Conservation (phyloP, 805 yeast genomes). For the Candida boleticola region DNA sequence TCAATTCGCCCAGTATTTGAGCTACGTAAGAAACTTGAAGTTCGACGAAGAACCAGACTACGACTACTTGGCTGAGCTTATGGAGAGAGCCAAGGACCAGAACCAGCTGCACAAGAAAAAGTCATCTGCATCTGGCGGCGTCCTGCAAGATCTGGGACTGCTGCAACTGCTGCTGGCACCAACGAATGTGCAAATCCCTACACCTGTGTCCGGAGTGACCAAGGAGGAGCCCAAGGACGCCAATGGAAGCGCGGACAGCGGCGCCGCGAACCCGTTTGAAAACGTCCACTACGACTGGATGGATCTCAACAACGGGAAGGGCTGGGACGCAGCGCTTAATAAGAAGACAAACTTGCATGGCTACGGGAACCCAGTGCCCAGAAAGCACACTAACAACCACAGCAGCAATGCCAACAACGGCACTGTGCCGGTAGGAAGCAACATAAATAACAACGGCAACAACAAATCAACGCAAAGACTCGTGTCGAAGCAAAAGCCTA, state of each 20-base stretch:
- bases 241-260: neutral
- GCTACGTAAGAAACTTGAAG: constrained; percentile 80
- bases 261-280: neutral
- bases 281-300: constrained; percentile 96
- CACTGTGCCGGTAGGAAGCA: neutral
- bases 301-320: constrained; percentile 91
- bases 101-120: neutral
- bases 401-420: constrained; percentile 22
- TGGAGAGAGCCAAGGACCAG: constrained; percentile 60
- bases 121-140: neutral
- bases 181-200: neutral
- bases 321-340: constrained; percentile 89
- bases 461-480: constrained; percentile 8
- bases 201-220: neutral
- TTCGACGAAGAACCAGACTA: constrained; percentile 96
- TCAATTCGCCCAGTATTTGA: constrained; percentile 90
- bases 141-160: neutral
- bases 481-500: constrained; percentile 1
- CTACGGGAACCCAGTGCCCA: constrained; percentile 91
- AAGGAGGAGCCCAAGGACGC: neutral
- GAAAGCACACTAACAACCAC: constrained; percentile 13
- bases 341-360: constrained; percentile 95
- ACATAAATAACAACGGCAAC: constrained; percentile 15
- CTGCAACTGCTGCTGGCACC: neutral
- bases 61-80: constrained; percentile 73